Percentiles rank a stretch among this genome's conserved stretches.
Evolutionary conservation across 116 monocot species (phyloP).

Genomic region (Papilionanthe hybrid): DNA sequence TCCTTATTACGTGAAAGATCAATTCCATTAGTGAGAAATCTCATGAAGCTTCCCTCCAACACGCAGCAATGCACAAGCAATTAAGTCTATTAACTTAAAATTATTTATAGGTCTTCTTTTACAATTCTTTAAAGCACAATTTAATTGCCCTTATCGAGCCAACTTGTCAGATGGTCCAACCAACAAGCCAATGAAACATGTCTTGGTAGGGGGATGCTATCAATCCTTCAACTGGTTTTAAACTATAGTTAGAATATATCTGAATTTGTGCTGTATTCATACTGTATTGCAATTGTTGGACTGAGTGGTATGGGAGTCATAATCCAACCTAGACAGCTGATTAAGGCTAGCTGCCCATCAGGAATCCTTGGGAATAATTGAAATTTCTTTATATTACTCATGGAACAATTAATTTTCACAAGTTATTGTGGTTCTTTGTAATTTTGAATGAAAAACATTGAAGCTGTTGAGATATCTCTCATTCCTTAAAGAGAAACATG

Average conservation of each 20-base stretch:
- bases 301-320: conserved; percentile 5
- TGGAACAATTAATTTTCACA: neutral
- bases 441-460: neutral
- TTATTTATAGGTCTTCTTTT: neutral
- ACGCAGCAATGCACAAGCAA: too few relatives aligned
- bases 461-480: neutral
- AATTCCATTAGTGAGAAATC: neutral
- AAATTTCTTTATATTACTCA: neutral
- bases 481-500: neutral
- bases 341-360: neutral
- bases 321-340: neutral
- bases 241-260: too few relatives aligned
- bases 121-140: neutral
- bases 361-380: neutral
- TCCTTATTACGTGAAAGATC: neutral
- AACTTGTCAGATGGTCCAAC: too few relatives aligned
- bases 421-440: neutral
- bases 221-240: too few relatives aligned
- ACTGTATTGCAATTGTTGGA: neutral
- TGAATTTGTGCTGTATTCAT: too few relatives aligned
- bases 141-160: neutral
- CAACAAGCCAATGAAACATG: too few relatives aligned
- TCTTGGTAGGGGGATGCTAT: too few relatives aligned
- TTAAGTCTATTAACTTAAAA: neutral
- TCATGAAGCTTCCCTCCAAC: neutral